Evolutionary conservation across 768 basidiomycete species (phyloP).

Genomic region (Neoboletus brunneissimus): DNA sequence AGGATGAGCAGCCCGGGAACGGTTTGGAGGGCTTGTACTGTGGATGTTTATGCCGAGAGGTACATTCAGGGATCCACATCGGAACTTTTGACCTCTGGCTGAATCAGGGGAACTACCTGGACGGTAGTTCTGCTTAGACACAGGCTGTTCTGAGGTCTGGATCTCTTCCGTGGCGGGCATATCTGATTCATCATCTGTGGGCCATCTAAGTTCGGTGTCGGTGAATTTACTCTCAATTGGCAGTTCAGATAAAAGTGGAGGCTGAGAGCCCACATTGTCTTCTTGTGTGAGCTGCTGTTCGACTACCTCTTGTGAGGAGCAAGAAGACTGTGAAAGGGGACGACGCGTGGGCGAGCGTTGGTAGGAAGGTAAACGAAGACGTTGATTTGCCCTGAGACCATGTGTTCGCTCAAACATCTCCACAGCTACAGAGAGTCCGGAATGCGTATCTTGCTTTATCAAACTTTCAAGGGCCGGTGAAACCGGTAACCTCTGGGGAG

Average conservation of each 20-base stretch:
- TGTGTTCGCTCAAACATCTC: slow-evolving; percentile 20
- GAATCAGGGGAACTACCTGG: slow-evolving; percentile 1
- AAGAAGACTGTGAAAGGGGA: slow-evolving; percentile 29
- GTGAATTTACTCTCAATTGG: slow-evolving; percentile 5
- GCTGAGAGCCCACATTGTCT: slow-evolving; percentile 16
- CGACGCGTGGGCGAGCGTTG: slow-evolving; percentile 5
- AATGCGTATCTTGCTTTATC: slow-evolving; percentile 5
- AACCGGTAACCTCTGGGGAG: slow-evolving; percentile 10
- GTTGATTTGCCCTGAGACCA: slow-evolving; percentile 1
- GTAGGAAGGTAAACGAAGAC: neutral
- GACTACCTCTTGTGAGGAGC: slow-evolving; percentile 41
- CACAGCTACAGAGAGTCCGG: slow-evolving; percentile 12
- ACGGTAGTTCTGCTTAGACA: neutral
- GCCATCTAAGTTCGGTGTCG: slow-evolving; percentile 28
- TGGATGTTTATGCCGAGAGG: slow-evolving; percentile 1
- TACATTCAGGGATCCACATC: slow-evolving; percentile 23
- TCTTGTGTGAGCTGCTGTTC: slow-evolving; percentile 50
- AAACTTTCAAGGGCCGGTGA: slow-evolving; percentile 24
- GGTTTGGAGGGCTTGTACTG: neutral
- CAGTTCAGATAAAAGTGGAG: neutral
- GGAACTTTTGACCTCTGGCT: slow-evolving; percentile 15
- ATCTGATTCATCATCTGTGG: slow-evolving; percentile 22
- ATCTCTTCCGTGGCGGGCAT: neutral
- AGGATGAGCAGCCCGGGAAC: neutral
- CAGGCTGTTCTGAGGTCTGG: neutral